A percentile compares a stretch with the other conserved stretches of the same genome.
Evolutionary conservation across 2,329 filamentous ascomycete species (phyloP).

Genomic region (Boeremia exigua): DNA sequence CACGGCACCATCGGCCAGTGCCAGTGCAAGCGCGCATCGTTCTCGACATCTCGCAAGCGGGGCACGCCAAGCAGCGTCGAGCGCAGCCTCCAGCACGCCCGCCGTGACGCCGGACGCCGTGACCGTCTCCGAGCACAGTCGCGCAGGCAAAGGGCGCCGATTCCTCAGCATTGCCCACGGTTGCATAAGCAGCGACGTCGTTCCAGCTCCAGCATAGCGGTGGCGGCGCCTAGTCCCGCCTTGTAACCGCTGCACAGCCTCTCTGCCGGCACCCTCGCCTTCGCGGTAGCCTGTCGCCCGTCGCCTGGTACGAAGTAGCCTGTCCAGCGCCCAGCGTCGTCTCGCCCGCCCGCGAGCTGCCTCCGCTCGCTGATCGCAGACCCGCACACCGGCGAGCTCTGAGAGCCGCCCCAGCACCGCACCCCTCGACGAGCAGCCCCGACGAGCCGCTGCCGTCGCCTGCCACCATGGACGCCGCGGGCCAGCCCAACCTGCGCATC

Average conservation of each 20-base stretch:
- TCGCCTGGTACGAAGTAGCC: conserved; percentile 17
- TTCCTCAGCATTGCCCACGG: conserved; percentile 23
- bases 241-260: conserved; percentile 42
- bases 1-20: not conserved
- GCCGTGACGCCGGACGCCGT: conserved; percentile 1
- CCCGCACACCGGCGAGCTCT: conserved; percentile 35
- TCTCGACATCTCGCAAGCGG: conserved; percentile 13
- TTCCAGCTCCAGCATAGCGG: conserved; percentile 22
- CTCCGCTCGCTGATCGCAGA: conserved; percentile 6
- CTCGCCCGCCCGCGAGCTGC: conserved; percentile 15
- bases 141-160: too few relatives aligned
- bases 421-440: not conserved
- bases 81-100: conserved; percentile 11
- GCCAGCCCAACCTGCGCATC: conserved; percentile 83
- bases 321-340: not conserved
- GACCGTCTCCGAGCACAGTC: too few relatives aligned
- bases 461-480: conserved; percentile 52
- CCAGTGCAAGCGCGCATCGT: conserved; percentile 1
- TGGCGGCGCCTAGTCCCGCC: conserved; percentile 25
- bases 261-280: conserved; percentile 30
- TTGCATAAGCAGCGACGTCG: conserved; percentile 30
- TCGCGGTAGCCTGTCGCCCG: conserved; percentile 21
- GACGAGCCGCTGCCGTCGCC: conserved; percentile 2
- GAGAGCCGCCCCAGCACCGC: conserved; percentile 33
- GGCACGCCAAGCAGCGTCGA: conserved; percentile 29